Evolutionary conservation across 805 yeast species (phyloP).

Genomic region (Priceomyces carsonii): DNA sequence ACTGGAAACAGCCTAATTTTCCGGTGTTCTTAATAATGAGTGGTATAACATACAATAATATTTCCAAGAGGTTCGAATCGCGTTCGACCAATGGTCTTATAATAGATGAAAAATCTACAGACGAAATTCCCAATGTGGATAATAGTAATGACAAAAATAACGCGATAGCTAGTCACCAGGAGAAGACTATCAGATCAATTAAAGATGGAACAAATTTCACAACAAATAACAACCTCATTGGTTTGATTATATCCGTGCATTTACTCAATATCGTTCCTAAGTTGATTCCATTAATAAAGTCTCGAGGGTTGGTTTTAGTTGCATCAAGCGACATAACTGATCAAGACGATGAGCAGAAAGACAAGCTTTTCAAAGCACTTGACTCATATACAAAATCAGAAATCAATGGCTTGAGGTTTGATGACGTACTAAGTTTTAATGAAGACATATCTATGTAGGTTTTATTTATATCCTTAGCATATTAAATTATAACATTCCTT

Average conservation of each 20-base stretch:
- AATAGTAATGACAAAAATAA: slow-evolving; percentile 13
- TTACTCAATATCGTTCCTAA: slow-evolving; percentile 74
- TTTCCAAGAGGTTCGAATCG: slow-evolving; percentile 32
- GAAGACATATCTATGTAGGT: slow-evolving; percentile 43
- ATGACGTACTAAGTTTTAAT: slow-evolving; percentile 64
- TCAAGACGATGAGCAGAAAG: slow-evolving; percentile 21
- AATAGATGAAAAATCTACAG: slow-evolving; percentile 22
- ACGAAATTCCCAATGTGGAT: slow-evolving; percentile 3
- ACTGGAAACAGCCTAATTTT: slow-evolving; percentile 98
- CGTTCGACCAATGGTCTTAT: slow-evolving; percentile 42
- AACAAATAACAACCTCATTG: slow-evolving; percentile 77
- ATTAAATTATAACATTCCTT: too few species aligned
- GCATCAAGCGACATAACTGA: slow-evolving; percentile 50
- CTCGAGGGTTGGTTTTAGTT: slow-evolving; percentile 82
- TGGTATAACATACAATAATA: slow-evolving; percentile 48
- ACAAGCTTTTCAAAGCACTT: slow-evolving; percentile 25
- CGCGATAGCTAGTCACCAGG: slow-evolving; percentile 31
- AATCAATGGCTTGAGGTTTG: slow-evolving; percentile 67
- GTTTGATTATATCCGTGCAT: slow-evolving; percentile 74
- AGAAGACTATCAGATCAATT: slow-evolving; percentile 59
- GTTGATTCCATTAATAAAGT: slow-evolving; percentile 69
- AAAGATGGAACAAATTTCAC: slow-evolving; percentile 85
- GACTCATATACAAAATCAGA: slow-evolving; percentile 43
- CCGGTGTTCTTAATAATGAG: slow-evolving; percentile 88
- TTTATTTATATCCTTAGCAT: too few species aligned